Evolutionary conservation across 768 basidiomycete species (phyloP).

Genomic region (Mycena sanguinolenta): DNA sequence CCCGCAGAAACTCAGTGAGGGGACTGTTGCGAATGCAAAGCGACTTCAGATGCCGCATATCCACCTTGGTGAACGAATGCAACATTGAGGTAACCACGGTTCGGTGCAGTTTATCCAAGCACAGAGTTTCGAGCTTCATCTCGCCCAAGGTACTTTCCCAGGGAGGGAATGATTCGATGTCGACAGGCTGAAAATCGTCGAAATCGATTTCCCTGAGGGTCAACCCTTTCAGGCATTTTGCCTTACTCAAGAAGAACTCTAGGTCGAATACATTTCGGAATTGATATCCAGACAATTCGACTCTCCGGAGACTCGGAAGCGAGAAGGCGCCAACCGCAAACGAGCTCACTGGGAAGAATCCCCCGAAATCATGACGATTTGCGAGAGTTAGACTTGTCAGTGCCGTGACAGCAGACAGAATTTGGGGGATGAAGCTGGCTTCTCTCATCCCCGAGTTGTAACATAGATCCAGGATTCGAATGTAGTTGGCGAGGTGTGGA

Average conservation of each 20-base stretch:
- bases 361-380: neutral
- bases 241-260: slow-evolving; percentile 1
- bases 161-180: too few relatives aligned
- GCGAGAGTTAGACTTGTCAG: neutral
- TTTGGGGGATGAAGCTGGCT: neutral
- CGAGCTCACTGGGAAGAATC: neutral
- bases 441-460: neutral
- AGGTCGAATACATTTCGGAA: neutral
- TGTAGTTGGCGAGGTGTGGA: slow-evolving; percentile 10
- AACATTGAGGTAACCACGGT: neutral
- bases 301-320: neutral
- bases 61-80: slow-evolving; percentile 1
- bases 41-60: neutral
- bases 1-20: neutral
- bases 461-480: slow-evolving; percentile 3
- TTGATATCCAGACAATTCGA: neutral
- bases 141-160: neutral
- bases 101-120: neutral
- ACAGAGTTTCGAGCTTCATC: neutral
- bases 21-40: neutral
- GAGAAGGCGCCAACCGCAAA: neutral
- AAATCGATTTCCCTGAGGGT: neutral
- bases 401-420: too few relatives aligned
- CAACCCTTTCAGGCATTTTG: neutral
- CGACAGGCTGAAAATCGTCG: neutral